Conservation (phyloP, 768 basidiomycete genomes). For the Dacryopinax spathularia region DNA sequence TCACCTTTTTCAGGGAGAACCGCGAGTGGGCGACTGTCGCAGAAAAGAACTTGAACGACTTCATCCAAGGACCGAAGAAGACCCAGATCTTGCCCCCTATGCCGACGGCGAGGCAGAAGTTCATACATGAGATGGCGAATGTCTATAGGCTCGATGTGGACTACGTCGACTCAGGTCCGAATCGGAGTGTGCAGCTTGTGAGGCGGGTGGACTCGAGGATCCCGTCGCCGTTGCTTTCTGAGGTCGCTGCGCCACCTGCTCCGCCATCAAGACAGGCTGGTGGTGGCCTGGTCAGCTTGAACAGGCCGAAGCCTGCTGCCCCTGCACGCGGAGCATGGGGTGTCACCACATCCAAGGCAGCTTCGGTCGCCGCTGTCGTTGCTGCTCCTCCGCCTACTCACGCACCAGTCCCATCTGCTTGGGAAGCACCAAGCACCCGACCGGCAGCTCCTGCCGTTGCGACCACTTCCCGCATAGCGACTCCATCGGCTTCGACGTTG, state of each 20-base stretch:
- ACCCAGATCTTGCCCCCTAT: constrained; percentile 66
- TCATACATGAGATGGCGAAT: constrained; percentile 56
- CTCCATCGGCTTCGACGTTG: neutral
- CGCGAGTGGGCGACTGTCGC: constrained; percentile 53
- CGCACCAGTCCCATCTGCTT: neutral
- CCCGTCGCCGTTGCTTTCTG: constrained; percentile 56
- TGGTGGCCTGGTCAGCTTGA: neutral
- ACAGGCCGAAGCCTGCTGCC: neutral
- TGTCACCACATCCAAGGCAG: neutral
- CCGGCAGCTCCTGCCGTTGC: neutral
- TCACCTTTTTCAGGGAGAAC: constrained; percentile 46
- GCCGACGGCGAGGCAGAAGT: constrained; percentile 65
- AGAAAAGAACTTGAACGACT: constrained; percentile 74
- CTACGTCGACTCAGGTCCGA: constrained; percentile 3
- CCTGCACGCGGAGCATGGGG: constrained; percentile 9
- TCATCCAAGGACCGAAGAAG: constrained; percentile 49
- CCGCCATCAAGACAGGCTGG: neutral
- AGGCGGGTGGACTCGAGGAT: constrained; percentile 70
- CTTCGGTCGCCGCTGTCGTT: neutral
- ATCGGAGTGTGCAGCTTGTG: constrained; percentile 57
- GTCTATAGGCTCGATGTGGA: neutral
- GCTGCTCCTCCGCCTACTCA: neutral
- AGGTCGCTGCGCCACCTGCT: constrained; percentile 18
- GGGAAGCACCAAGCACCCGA: neutral
- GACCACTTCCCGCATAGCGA: neutral